These are phyloP conservation scores for Flueggea neowawraea DNA, from an alignment of 441 rosid species.

Conservation along the genomic window DNA sequence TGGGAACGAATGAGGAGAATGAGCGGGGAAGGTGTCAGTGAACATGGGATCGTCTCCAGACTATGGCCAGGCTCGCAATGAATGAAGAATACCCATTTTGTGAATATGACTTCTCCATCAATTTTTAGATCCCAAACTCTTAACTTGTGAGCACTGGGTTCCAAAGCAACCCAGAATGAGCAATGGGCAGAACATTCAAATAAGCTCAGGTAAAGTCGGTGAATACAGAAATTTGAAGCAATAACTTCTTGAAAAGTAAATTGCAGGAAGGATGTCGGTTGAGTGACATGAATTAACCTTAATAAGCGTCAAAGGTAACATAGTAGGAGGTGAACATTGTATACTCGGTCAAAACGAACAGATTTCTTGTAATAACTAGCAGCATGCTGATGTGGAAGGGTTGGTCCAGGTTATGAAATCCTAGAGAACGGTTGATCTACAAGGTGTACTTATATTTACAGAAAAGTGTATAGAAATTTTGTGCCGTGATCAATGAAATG, in stretches of 20 bases:
- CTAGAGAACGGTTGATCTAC: no score
- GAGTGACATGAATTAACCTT: no score
- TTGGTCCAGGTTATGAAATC: no score
- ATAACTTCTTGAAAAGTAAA: background rate
- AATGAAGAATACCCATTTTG: conserved; percentile 12
- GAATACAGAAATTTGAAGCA: conserved; percentile 1
- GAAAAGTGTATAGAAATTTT: conserved; percentile 17
- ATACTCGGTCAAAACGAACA: no score
- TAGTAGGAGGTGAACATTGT: no score
- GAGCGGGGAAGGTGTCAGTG: conserved; percentile 69
- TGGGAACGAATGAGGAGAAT: conserved; percentile 71
- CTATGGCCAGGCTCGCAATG: conserved; percentile 60
- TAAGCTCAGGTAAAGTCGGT: conserved; percentile 7
- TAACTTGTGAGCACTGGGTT: background rate
- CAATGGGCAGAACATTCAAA: background rate
- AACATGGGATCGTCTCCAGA: conserved; percentile 46
- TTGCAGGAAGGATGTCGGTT: no score
- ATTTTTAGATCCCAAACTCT: conserved; percentile 5
- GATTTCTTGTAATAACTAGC: no score
- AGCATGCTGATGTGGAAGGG: no score
- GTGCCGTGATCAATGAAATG: background rate
- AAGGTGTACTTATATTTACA: background rate
- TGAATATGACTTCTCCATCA: conserved; percentile 8
- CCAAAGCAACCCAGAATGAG: background rate
- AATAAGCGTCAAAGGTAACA: no score